Evolutionary conservation across 768 basidiomycete genomes (phyloP).

Genomic region (Royoungia palumana): DNA sequence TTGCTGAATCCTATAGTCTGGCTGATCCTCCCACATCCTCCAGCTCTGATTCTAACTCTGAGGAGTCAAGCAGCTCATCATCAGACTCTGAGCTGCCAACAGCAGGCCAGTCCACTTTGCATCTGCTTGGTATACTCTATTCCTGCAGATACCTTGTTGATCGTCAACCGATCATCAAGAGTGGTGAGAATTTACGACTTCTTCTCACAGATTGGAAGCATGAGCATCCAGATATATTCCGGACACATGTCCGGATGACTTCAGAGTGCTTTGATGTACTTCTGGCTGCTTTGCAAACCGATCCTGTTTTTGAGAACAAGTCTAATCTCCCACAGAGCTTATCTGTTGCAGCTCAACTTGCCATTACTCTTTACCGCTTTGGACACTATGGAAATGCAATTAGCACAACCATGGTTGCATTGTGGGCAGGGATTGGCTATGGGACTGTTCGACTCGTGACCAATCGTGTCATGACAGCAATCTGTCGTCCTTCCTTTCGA

Average conservation of each 20-base stretch:
- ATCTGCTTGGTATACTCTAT: not conserved
- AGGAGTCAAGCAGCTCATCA: not conserved
- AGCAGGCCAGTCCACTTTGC: not conserved
- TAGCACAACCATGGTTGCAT: conserved; percentile 1
- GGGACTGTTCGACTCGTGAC: not conserved
- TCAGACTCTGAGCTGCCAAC: not conserved
- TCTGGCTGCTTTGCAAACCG: not conserved
- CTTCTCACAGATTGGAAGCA: conserved; percentile 1
- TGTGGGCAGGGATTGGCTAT: conserved; percentile 2
- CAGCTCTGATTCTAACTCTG: too few relatives aligned
- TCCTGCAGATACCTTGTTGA: conserved; percentile 3
- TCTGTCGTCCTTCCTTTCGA: not conserved
- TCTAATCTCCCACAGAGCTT: not conserved
- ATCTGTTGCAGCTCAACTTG: not conserved
- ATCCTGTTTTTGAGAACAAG: not conserved
- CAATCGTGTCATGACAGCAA: not conserved
- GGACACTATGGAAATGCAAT: not conserved
- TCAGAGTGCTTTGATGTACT: conserved; percentile 2
- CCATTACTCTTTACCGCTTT: not conserved
- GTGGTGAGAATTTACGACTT: conserved; percentile 4
- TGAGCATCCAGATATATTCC: conserved; percentile 1
- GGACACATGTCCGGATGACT: conserved; percentile 1
- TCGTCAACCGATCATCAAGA: not conserved
- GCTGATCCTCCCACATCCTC: not conserved
- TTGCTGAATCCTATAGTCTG: not conserved